phyloP scores from a whole-genome alignment of 768 basidiomycete species.

The Termitomyces eurrhizus region DNA sequence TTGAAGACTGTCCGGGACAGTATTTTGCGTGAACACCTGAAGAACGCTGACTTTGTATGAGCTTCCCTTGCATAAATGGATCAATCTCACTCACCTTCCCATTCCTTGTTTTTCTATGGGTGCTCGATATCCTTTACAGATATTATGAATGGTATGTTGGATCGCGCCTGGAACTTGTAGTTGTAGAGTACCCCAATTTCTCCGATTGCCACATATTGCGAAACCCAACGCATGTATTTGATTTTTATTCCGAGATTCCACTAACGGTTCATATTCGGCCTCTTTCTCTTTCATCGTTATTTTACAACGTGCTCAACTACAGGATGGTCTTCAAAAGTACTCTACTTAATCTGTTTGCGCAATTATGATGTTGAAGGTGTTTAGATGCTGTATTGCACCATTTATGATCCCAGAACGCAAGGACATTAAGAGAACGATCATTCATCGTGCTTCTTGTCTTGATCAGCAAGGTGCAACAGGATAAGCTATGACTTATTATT shows the following conservation, averaged over 20 bases:
- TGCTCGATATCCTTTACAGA: neutral
- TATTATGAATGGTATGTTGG: neutral
- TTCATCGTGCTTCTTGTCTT: too few species aligned
- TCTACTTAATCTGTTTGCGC: neutral
- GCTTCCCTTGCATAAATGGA: neutral
- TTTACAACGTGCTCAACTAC: neutral
- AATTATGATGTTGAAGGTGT: neutral
- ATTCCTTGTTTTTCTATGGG: neutral
- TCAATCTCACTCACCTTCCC: neutral
- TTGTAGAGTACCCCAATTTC: neutral
- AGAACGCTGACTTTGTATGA: slow-evolving; percentile 33
- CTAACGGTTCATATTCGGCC: too few species aligned
- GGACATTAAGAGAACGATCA: too few species aligned
- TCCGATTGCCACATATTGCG: neutral
- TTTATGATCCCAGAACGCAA: neutral
- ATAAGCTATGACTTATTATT: too few species aligned
- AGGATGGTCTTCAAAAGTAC: neutral
- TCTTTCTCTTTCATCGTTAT: neutral
- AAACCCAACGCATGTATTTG: neutral
- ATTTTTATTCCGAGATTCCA: neutral
- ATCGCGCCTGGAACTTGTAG: neutral
- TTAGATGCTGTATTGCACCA: neutral
- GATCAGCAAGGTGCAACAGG: too few species aligned
- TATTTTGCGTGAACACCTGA: slow-evolving; percentile 49
- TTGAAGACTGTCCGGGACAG: slow-evolving; percentile 51